Evolutionary conservation across 2,329 filamentous ascomycete species (phyloP).

Genomic region (Phyllosticta citrichinensis): DNA sequence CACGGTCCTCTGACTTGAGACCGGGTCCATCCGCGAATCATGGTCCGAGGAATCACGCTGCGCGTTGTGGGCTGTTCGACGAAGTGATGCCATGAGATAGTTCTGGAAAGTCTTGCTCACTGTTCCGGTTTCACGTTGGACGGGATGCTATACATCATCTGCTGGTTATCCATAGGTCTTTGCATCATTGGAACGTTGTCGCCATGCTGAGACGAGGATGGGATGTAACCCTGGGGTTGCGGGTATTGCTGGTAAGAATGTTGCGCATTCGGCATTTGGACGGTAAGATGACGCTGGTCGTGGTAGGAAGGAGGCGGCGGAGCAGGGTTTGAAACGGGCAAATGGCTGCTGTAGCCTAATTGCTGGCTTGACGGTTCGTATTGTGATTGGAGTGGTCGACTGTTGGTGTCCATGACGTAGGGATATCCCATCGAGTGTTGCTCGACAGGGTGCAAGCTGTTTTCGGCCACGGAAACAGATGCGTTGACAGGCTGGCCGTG

Average conservation of each 20-base stretch:
- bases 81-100: not conserved
- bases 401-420: slow-evolving; percentile 28
- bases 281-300: slow-evolving; percentile 24
- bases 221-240: slow-evolving; percentile 14
- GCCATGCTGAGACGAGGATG: slow-evolving; percentile 6
- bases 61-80: not conserved
- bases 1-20: not conserved
- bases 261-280: slow-evolving; percentile 22
- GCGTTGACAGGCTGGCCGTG: slow-evolving; percentile 23
- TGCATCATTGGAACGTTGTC: slow-evolving; percentile 23
- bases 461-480: slow-evolving; percentile 22
- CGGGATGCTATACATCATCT: slow-evolving; percentile 32
- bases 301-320: slow-evolving; percentile 27
- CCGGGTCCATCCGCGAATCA: not conserved
- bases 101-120: not conserved
- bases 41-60: not conserved
- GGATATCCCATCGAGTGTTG: slow-evolving; percentile 11
- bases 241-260: slow-evolving; percentile 16
- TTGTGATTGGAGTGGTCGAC: slow-evolving; percentile 30
- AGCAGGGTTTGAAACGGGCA: slow-evolving; percentile 23
- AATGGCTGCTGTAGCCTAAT: slow-evolving; percentile 23
- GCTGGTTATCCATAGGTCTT: slow-evolving; percentile 15
- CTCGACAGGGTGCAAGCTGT: slow-evolving; percentile 9
- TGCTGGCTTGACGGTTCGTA: slow-evolving; percentile 22
- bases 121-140: slow-evolving; percentile 31